phyloP scores from a whole-genome alignment of 2,329 filamentous ascomycete genomes.

The Curvularia eragrostidis region DNA sequence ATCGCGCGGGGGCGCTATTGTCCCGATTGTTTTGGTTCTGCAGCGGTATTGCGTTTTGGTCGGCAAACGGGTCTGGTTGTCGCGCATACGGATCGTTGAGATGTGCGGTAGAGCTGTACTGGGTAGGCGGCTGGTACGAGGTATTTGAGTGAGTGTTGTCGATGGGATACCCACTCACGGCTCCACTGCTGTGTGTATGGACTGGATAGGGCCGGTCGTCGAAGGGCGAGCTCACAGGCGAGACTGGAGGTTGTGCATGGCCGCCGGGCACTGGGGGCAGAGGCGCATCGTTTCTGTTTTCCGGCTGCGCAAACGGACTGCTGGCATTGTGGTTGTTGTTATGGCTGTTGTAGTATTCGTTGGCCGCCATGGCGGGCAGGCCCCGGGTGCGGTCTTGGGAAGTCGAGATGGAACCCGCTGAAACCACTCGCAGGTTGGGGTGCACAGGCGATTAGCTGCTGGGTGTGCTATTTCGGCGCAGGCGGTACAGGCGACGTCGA shows the following conservation, averaged over 20 bases:
- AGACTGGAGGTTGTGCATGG: slow-evolving; percentile 41
- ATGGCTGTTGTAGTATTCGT: slow-evolving; percentile 65
- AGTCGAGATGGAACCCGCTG: background rate
- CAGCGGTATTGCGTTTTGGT: slow-evolving; percentile 58
- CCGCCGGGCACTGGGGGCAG: slow-evolving; percentile 42
- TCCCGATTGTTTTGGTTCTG: slow-evolving; percentile 51
- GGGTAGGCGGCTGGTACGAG: slow-evolving; percentile 27
- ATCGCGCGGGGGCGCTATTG: slow-evolving; percentile 42
- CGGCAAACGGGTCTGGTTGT: slow-evolving; percentile 60
- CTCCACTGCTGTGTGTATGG: slow-evolving; percentile 48
- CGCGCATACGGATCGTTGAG: slow-evolving; percentile 42
- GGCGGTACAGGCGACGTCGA: background rate
- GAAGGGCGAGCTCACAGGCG: slow-evolving; percentile 43
- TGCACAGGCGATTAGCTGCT: background rate
- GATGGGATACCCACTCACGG: slow-evolving; percentile 60
- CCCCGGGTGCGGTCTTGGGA: background rate
- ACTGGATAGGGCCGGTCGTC: slow-evolving; percentile 54
- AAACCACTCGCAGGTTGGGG: background rate
- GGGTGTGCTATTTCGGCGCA: background rate
- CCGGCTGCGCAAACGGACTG: slow-evolving; percentile 44
- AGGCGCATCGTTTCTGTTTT: slow-evolving; percentile 45
- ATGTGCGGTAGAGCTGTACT: slow-evolving; percentile 40
- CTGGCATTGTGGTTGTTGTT: slow-evolving; percentile 65
- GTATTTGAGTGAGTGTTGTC: slow-evolving; percentile 64
- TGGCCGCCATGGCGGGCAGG: slow-evolving; percentile 52